phyloP scores from a whole-genome alignment of 2,329 filamentous ascomycete genomes.

The Scortechinia acanthostroma region DNA sequence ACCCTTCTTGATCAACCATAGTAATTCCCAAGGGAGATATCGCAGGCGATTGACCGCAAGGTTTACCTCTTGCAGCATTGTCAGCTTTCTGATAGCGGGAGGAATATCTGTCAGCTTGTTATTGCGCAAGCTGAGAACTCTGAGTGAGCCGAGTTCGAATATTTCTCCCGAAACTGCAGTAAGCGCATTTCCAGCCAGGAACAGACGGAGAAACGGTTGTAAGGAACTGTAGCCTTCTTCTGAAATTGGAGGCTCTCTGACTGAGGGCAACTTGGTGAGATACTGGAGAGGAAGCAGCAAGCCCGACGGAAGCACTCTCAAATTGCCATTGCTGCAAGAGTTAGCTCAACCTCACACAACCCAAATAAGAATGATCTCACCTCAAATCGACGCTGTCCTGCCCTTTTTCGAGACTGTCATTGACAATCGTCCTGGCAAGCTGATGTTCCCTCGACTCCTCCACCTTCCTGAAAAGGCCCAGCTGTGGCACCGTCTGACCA shows the following conservation, averaged over 20 bases:
- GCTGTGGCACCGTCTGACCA: too few relatives aligned
- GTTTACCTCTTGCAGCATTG: constrained; percentile 30
- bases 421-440: constrained; percentile 22
- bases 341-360: too few relatives aligned
- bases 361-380: constrained; percentile 20
- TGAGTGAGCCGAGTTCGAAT: constrained; percentile 27
- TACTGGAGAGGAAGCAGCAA: constrained; percentile 19
- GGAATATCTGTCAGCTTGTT: constrained; percentile 32
- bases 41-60: constrained; percentile 29
- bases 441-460: constrained; percentile 23
- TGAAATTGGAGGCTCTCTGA: constrained; percentile 18
- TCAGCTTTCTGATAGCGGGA: constrained; percentile 25
- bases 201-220: constrained; percentile 29
- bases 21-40: constrained; percentile 32
- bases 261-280: constrained; percentile 25
- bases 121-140: constrained; percentile 31
- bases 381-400: constrained; percentile 32
- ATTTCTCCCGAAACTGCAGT: constrained; percentile 23
- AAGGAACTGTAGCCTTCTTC: constrained; percentile 26
- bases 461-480: constrained; percentile 10
- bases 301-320: background rate
- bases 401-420: constrained; percentile 29
- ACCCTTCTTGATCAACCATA: constrained; percentile 25
- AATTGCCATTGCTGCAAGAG: background rate
- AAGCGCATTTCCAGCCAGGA: constrained; percentile 29